Conservation (phyloP, 345 rosid species). For the Aquilaria yunnanensis region DNA sequence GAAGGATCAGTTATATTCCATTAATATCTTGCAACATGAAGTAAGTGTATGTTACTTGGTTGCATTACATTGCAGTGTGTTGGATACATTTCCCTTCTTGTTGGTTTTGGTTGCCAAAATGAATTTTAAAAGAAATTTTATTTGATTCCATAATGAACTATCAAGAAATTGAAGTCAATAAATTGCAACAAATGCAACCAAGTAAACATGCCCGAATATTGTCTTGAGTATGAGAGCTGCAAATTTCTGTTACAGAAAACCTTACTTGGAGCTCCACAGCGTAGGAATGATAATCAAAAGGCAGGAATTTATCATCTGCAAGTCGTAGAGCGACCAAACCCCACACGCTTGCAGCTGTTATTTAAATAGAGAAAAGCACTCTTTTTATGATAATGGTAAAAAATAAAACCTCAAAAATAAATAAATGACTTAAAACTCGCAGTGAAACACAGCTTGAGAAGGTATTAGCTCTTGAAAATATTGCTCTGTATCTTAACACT, state of each 20-base stretch:
- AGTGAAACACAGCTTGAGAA: background rate
- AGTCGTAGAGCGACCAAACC: constrained; percentile 72
- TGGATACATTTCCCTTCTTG: background rate
- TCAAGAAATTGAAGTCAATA: too few relatives aligned
- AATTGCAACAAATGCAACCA: too few relatives aligned
- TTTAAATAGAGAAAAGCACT: background rate
- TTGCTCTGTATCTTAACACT: background rate
- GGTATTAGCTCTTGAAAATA: background rate
- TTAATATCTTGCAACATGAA: too few relatives aligned
- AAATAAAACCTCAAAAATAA: too few relatives aligned
- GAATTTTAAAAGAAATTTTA: too few relatives aligned
- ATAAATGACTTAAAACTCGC: too few relatives aligned
- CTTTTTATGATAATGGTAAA: background rate
- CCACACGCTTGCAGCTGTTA: constrained; percentile 58
- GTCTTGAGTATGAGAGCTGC: too few relatives aligned
- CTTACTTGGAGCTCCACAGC: constrained; percentile 64
- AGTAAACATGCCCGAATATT: too few relatives aligned
- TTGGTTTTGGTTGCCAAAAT: background rate
- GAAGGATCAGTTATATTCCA: background rate
- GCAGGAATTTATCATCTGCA: constrained; percentile 74
- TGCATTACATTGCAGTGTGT: constrained; percentile 3
- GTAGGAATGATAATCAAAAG: constrained; percentile 60
- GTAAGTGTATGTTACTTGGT: background rate
- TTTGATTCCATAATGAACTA: too few relatives aligned
- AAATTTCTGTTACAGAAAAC: background rate